Percentiles rank a stretch among this genome's conserved stretches.
phyloP scores from a whole-genome alignment of 2,329 filamentous ascomycete genomes.

The Didymella sp. region DNA sequence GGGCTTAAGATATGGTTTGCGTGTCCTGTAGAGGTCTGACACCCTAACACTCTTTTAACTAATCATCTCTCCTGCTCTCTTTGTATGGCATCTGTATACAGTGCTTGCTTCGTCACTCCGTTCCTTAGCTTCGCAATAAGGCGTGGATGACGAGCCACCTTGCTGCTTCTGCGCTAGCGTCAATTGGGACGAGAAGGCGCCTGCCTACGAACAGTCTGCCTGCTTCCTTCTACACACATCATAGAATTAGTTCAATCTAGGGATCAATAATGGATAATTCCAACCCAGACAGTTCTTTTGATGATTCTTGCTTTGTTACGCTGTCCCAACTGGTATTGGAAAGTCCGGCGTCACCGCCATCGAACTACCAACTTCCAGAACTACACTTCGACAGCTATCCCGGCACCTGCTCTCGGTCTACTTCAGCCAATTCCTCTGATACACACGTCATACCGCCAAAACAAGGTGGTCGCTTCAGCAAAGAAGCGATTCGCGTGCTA shows the following conservation, averaged over 20 bases:
- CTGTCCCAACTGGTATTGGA: not conserved
- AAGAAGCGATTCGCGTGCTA: conserved; percentile 28
- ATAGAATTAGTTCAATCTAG: not conserved
- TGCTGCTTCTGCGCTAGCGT: not conserved
- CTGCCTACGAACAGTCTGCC: not conserved
- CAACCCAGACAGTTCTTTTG: not conserved
- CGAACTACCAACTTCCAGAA: not conserved
- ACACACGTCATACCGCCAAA: conserved; percentile 2
- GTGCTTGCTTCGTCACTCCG: too few species aligned
- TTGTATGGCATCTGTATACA: too few species aligned
- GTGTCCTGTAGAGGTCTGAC: too few species aligned
- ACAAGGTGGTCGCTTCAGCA: conserved; percentile 26
- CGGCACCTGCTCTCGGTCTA: not conserved
- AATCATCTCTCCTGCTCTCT: too few species aligned
- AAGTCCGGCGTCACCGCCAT: not conserved
- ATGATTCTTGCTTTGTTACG: not conserved
- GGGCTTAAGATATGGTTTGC: too few species aligned
- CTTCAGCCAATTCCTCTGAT: not conserved
- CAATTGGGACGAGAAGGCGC: not conserved
- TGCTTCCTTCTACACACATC: not conserved
- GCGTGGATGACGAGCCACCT: not conserved
- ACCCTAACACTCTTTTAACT: too few species aligned
- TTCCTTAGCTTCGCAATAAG: too few species aligned
- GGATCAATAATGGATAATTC: not conserved
- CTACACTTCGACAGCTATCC: not conserved